Percentiles rank a stretch among this genome's conserved stretches.
Evolutionary conservation across 306 rosid species (phyloP).

Genomic region (Carpinus viminea): DNA sequence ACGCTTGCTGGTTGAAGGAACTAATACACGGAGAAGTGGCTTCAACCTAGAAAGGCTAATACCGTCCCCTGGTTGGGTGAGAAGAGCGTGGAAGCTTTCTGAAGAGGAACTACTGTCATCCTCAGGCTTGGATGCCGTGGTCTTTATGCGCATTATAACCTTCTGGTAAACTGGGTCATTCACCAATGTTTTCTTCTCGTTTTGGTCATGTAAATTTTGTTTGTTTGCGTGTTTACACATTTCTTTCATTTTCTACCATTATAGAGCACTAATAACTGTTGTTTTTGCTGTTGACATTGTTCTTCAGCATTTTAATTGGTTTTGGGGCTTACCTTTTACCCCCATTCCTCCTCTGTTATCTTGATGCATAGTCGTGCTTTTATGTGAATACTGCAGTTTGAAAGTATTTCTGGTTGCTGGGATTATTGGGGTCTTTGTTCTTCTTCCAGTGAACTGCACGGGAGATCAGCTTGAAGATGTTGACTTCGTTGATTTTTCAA

Average conservation of each 20-base stretch:
- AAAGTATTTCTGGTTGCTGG: conserved; percentile 79
- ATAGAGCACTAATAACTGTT: background rate
- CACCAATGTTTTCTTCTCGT: background rate
- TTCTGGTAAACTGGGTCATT: conserved; percentile 52
- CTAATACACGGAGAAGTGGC: conserved; percentile 39
- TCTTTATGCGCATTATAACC: conserved; percentile 73
- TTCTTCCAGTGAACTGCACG: conserved; percentile 86
- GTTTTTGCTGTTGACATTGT: background rate
- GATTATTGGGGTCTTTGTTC: conserved; percentile 70
- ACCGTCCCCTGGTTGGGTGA: conserved; percentile 82
- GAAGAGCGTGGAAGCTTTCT: conserved; percentile 72
- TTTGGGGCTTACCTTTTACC: background rate
- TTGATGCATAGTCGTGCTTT: conserved; percentile 20
- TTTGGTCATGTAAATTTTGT: conserved; percentile 4
- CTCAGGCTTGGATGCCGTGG: conserved; percentile 81
- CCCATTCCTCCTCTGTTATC: conserved; percentile 4
- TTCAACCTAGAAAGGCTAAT: conserved; percentile 77
- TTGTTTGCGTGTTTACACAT: background rate
- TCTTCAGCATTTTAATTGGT: background rate
- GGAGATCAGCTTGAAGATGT: conserved; percentile 58
- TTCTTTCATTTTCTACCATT: background rate
- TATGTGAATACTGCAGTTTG: conserved; percentile 51
- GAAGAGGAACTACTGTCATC: conserved; percentile 71
- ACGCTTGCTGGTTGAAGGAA: conserved; percentile 67
- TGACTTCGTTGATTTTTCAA: conserved; percentile 46